Base-by-base conservation (phyloP, 164 flowering plant species). In the Sextonia rubra region DNA sequence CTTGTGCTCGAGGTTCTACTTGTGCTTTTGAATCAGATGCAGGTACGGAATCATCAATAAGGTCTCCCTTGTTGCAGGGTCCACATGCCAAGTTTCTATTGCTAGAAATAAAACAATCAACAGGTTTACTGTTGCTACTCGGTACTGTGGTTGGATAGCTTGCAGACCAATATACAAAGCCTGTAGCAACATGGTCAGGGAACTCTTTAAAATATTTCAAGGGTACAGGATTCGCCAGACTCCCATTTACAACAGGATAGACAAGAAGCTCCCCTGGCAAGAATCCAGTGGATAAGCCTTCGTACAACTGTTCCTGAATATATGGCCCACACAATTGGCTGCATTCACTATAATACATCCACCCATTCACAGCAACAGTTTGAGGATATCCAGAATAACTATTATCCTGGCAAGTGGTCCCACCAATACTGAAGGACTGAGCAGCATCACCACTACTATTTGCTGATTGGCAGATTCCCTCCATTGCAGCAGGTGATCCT, bases 261-360 rank as follows among this genome's bases (percentile, higher is more conserved):
- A 96, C 94, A 66, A 84, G 93, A 80, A 96, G 97, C 29, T 90
- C 97, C 14, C 81, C 89, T 0, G 98, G 99, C 84, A 96, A 78
- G 75, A 89, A 96, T 9, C 97, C 97, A 60, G 92, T 81, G 3
- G 92, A 86, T 64, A 96, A 78, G 22, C 99, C 99, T 73, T 96
- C 95, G 66, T 80, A 84, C 48, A 96, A 74, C 78, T 96, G 99
- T 73, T 91, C 86, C 71, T 88, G 85, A 66, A 91, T 80, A 79
- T 96, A 96, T 11, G 99, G 99, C 64, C 99, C 99, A 76, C 97
- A 93, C 93, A 93, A 86, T 66, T 89, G 87, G 49, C 97, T 92
- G 55, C 78, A 72, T 72, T 90, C 85, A 82, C 90, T 96, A 23
- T 88, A 80, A 73, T 96, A 96, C 95, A 88, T 96, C 99, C 99